These are phyloP conservation scores for Ascoidea asiatica DNA, from an alignment of 805 yeast species.

Conservation along the genomic window DNA sequence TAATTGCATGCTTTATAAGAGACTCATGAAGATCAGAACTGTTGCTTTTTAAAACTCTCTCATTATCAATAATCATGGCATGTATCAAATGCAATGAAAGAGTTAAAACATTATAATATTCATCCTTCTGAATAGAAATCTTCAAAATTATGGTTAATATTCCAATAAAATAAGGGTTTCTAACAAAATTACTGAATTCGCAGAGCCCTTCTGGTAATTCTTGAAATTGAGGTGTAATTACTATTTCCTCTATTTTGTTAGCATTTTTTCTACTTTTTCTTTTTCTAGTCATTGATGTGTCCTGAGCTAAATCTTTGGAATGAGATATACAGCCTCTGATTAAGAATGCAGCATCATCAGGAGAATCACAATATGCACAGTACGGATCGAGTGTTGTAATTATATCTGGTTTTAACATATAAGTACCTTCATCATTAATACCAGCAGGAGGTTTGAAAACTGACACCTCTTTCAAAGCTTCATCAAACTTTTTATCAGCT, in stretches of 20 bases:
- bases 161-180: conserved; percentile 13
- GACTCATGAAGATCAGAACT: neutral
- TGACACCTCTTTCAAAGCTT: conserved; percentile 43
- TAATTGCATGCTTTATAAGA: neutral
- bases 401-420: conserved; percentile 35
- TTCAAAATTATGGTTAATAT: conserved; percentile 3
- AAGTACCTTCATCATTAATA: conserved; percentile 53
- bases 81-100: conserved; percentile 57
- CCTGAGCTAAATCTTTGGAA: no score
- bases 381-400: conserved; percentile 45
- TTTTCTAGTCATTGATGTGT: conserved; percentile 5
- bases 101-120: conserved; percentile 41
- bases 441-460: conserved; percentile 54
- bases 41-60: conserved; percentile 9
- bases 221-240: conserved; percentile 4
- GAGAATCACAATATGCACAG: conserved; percentile 20
- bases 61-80: conserved; percentile 45
- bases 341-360: conserved; percentile 10
- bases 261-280: conserved; percentile 9
- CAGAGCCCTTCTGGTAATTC: conserved; percentile 9
- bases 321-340: conserved; percentile 11
- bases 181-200: conserved; percentile 11
- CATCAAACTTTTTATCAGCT: conserved; percentile 8
- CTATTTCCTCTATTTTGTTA: conserved; percentile 7
- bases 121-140: conserved; percentile 4